phyloP scores from a whole-genome alignment of 2,329 filamentous ascomycete genomes.

The Ophiobolus disseminans region DNA sequence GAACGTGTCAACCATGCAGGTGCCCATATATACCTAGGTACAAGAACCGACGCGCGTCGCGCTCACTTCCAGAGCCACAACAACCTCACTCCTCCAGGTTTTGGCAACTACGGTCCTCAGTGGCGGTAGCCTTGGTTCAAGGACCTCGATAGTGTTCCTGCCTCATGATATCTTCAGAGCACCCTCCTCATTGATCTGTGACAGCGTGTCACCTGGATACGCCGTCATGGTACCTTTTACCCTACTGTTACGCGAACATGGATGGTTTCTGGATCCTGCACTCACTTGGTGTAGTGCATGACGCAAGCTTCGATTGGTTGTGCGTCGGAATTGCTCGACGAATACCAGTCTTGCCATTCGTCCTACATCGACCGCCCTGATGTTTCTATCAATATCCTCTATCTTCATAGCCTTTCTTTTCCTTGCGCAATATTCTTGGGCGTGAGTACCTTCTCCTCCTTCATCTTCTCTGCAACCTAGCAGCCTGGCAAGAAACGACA shows the following conservation, averaged over 20 bases:
- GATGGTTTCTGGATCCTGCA: background rate
- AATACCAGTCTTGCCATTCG: conserved; percentile 12
- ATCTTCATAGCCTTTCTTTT: conserved; percentile 13
- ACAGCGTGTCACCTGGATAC: too few species aligned
- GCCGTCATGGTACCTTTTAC: too few species aligned
- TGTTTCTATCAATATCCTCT: conserved; percentile 14
- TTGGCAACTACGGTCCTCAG: too few species aligned
- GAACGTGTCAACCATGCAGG: too few species aligned
- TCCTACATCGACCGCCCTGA: conserved; percentile 13
- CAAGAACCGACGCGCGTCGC: too few species aligned
- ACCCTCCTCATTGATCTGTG: too few species aligned
- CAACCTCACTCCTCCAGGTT: too few species aligned
- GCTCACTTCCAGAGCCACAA: too few species aligned
- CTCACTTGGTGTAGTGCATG: background rate
- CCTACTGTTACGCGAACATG: background rate
- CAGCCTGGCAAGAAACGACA: conserved; percentile 6
- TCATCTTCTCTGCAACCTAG: conserved; percentile 17
- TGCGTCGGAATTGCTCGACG: background rate
- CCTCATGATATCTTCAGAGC: too few species aligned
- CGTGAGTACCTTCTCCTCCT: conserved; percentile 20
- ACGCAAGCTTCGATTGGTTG: background rate
- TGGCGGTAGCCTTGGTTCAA: too few species aligned
- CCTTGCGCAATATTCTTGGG: conserved; percentile 10
- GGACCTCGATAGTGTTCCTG: too few species aligned
- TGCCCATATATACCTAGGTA: too few species aligned